Percentiles rank a stretch among this genome's conserved stretches.
Evolutionary conservation across 2,329 filamentous ascomycete genomes (phyloP).

Genomic region (Stromatinia cepivora): DNA sequence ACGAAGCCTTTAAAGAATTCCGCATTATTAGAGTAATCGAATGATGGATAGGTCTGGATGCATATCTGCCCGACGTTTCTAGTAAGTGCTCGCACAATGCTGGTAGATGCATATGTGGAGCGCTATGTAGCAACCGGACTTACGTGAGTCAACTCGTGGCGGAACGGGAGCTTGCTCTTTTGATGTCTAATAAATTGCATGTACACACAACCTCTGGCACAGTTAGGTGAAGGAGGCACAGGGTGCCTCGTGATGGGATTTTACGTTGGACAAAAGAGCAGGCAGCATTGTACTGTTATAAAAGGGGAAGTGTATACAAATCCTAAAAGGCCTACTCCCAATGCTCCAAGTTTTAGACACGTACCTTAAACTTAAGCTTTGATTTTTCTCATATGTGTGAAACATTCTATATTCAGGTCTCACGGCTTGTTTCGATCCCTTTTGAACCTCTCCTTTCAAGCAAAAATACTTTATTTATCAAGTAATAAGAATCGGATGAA

Average conservation of each 20-base stretch:
- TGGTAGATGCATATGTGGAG: not conserved
- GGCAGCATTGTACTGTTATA: not conserved
- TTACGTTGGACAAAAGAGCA: too few relatives aligned
- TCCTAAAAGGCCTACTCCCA: not conserved
- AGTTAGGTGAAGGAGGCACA: too few relatives aligned
- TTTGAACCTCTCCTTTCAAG: not conserved
- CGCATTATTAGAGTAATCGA: not conserved
- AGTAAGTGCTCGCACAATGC: not conserved
- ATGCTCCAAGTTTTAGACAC: not conserved
- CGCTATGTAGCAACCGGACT: not conserved
- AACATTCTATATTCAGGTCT: constrained; percentile 17
- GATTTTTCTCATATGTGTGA: constrained; percentile 4
- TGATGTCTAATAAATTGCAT: not conserved
- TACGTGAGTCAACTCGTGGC: not conserved
- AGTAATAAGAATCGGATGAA: constrained; percentile 1
- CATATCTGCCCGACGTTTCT: not conserved
- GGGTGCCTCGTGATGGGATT: too few relatives aligned
- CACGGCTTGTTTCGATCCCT: constrained; percentile 1
- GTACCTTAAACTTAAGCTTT: not conserved
- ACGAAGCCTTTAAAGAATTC: not conserved
- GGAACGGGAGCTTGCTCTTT: not conserved
- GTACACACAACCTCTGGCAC: too few relatives aligned
- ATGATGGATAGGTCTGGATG: not conserved
- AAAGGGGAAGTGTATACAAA: not conserved
- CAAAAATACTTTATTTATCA: not conserved